phyloP scores from a whole-genome alignment of 2,329 filamentous ascomycete species.

The Aspergillus quadricinctus region DNA sequence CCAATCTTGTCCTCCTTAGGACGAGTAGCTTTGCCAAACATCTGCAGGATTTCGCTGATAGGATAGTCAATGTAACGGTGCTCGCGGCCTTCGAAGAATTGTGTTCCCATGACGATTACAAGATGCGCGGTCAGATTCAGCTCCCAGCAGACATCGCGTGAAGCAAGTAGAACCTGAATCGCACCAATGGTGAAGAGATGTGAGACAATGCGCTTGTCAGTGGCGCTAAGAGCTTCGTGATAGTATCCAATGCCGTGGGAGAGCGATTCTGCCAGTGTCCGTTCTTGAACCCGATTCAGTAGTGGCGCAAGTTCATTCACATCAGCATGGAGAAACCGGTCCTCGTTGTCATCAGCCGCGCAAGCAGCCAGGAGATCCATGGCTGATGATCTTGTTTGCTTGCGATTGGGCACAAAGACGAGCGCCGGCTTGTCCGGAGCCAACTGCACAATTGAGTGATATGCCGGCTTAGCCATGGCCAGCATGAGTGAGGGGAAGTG shows the following conservation, averaged over 20 bases:
- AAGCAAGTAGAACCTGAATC: conserved; percentile 77
- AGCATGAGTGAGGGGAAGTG: conserved; percentile 98
- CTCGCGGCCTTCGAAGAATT: conserved; percentile 94
- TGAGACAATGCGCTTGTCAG: conserved; percentile 89
- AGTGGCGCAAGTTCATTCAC: conserved; percentile 77
- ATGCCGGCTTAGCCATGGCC: conserved; percentile 94
- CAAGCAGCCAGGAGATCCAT: conserved; percentile 84
- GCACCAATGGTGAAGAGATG: conserved; percentile 86
- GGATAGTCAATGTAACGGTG: conserved; percentile 97
- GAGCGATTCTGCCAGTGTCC: conserved; percentile 79
- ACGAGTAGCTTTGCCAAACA: conserved; percentile 91
- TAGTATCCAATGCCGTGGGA: conserved; percentile 96
- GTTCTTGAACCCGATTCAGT: conserved; percentile 77
- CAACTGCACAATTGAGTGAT: conserved; percentile 80
- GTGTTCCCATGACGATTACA: conserved; percentile 94
- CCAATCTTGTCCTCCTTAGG: conserved; percentile 73
- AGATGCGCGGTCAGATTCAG: conserved; percentile 82
- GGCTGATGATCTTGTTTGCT: conserved; percentile 84
- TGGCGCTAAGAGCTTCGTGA: conserved; percentile 84
- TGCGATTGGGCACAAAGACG: conserved; percentile 87
- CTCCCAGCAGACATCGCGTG: conserved; percentile 94
- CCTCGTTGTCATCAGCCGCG: conserved; percentile 83
- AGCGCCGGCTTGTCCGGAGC: conserved; percentile 86
- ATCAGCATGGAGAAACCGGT: conserved; percentile 85
- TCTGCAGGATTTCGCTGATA: conserved; percentile 88